phyloP scores from a whole-genome alignment of 768 basidiomycete genomes.

The Lactifluus subvellereus region DNA sequence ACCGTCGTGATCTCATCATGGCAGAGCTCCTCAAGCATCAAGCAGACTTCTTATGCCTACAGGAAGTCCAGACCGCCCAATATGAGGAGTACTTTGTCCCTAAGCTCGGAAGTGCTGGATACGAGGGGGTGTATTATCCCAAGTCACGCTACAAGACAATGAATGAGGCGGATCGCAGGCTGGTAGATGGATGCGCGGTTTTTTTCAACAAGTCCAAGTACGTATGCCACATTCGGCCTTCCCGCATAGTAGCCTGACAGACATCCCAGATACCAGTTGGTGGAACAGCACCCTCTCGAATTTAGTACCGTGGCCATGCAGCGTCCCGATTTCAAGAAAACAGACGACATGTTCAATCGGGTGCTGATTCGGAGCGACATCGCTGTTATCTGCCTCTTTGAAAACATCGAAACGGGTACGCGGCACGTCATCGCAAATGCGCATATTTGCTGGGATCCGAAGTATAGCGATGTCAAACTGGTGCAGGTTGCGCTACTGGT shows the following conservation, averaged over 20 bases:
- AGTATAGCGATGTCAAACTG: constrained; percentile 92
- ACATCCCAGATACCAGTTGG: constrained; percentile 69
- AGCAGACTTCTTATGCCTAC: constrained; percentile 88
- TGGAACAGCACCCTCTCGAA: constrained; percentile 91
- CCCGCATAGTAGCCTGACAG: background rate
- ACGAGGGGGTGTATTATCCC: constrained; percentile 88
- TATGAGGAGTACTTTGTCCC: constrained; percentile 88
- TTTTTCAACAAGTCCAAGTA: constrained; percentile 90
- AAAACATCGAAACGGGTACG: constrained; percentile 81
- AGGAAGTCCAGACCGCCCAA: constrained; percentile 90
- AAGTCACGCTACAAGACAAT: constrained; percentile 93
- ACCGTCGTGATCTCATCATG: constrained; percentile 83
- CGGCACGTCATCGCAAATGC: constrained; percentile 85
- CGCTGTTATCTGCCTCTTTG: constrained; percentile 79
- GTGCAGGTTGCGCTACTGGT: constrained; percentile 90
- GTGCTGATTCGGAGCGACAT: constrained; percentile 94
- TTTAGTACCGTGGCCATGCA: constrained; percentile 92
- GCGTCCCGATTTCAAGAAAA: constrained; percentile 90
- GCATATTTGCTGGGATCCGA: constrained; percentile 91
- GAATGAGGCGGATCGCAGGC: constrained; percentile 75
- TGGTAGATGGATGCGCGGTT: constrained; percentile 94
- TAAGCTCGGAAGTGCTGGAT: constrained; percentile 65
- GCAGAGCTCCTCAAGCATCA: constrained; percentile 76
- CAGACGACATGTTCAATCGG: constrained; percentile 99
- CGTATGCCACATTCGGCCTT: constrained; percentile 32